A percentile compares a stretch with the other conserved stretches of the same genome.
phyloP scores from a whole-genome alignment of 257 asterid species.

The Solanum gandarillasii region DNA sequence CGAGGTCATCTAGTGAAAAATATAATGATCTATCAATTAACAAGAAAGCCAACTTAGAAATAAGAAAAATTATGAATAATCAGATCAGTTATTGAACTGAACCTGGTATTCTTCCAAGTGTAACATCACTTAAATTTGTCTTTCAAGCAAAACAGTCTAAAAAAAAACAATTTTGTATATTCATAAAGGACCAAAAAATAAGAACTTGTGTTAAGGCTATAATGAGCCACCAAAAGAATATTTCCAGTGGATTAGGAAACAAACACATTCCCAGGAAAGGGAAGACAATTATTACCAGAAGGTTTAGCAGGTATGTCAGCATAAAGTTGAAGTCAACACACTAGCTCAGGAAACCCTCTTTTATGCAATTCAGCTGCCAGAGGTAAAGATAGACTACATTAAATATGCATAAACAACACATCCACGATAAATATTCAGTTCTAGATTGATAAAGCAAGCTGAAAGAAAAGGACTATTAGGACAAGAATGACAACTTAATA shows the following conservation, averaged over 20 bases:
- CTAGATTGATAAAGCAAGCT: conserved; percentile 20
- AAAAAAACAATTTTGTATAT: background rate
- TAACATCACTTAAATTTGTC: background rate
- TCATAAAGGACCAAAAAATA: background rate
- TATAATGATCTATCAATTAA: conserved; percentile 73
- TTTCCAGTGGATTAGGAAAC: background rate
- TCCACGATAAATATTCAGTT: conserved; percentile 33
- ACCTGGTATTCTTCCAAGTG: background rate
- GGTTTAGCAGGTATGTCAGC: conserved; percentile 81
- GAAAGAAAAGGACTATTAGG: conserved; percentile 16
- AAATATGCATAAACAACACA: conserved; percentile 48
- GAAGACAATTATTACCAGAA: conserved; percentile 68
- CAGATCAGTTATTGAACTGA: conserved; percentile 5
- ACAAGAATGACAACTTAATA: conserved; percentile 10
- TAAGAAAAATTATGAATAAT: conserved; percentile 12
- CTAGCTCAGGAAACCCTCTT: conserved; percentile 81
- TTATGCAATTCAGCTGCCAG: conserved; percentile 83
- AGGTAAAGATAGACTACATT: conserved; percentile 73
- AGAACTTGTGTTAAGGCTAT: conserved; percentile 1
- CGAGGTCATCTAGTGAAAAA: conserved; percentile 65
- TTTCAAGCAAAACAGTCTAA: background rate
- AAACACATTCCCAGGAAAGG: conserved; percentile 40
- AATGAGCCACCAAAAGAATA: conserved; percentile 8
- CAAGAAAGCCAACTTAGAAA: conserved; percentile 55
- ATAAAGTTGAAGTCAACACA: conserved; percentile 74